Base-by-base conservation (phyloP, 2,329 filamentous ascomycete species). In the Bipolaris bicolor region DNA sequence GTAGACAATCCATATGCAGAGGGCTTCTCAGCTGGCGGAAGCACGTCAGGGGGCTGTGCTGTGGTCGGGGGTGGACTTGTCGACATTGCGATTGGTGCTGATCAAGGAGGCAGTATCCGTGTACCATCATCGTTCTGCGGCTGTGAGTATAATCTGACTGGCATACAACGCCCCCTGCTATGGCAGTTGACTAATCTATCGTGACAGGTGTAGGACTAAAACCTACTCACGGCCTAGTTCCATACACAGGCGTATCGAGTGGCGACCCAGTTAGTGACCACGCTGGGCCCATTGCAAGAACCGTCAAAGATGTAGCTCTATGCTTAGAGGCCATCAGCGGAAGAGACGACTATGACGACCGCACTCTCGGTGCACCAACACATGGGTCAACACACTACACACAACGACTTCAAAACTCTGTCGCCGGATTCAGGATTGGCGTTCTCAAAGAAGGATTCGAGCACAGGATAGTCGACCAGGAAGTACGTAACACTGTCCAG, bases 21-120 rank as follows among this genome's bases (percentile, higher is more conserved):
- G 20, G 80, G 79, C 1, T 82, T 80, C 58, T 79, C 76, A 2
- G 76, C 77, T 36, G 81, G 81, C n/a, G 81, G 82, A n/a, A 80
- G 78, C 55, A 79, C 77, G 26, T 79, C 74, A 10, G 81, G 81
- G 2, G 73, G 73, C 13, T 78, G 70, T 6, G 76, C 76, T 4
- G 71, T 84, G 11, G 80, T 84, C 1, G 77, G 74, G 13, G 66
- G 68, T 33, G 76, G 76, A 7, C 60, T 71, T 34, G 75, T 76
- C 7, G 74, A 78, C 36, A 70, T 77, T 41, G 70, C 67, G 10
- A 75, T 78, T 48, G 77, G 77, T 22, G 71, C 70, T 13, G 77
- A 79, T 57, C 77, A 79, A 44, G 77, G 76, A 6, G 76, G 76
- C 6, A 76, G 72, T 55, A 76, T 78, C 24, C 64, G 74, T 29